Percentiles rank a stretch among this genome's conserved stretches.
These are phyloP conservation scores for Amanita subjunquillea DNA, from an alignment of 768 basidiomycete species.

Conservation along the genomic window DNA sequence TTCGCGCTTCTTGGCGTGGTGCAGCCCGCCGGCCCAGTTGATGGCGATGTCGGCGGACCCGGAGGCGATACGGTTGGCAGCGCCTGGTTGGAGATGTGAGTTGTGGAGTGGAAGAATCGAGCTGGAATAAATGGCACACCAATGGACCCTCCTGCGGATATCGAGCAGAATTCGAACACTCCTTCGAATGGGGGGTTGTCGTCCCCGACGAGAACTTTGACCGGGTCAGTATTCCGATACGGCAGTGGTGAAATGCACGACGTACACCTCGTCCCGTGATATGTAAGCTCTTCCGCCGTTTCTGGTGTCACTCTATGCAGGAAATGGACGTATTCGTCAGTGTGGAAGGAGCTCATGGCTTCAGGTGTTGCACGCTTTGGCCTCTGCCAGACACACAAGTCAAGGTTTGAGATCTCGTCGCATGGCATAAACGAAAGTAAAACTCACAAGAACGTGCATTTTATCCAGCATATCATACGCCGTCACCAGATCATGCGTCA, in stretches of 20 bases:
- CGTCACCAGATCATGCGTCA: slow-evolving; percentile 86
- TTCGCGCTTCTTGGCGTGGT: slow-evolving; percentile 99
- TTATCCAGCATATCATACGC: slow-evolving; percentile 91
- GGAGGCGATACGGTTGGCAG: slow-evolving; percentile 67
- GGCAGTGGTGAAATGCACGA: slow-evolving; percentile 6
- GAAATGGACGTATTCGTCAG: slow-evolving; percentile 97
- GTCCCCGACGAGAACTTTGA: slow-evolving; percentile 60
- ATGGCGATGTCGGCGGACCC: slow-evolving; percentile 89
- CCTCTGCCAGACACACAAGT: slow-evolving; percentile 27
- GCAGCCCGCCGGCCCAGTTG: slow-evolving; percentile 97
- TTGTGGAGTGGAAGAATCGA: not conserved
- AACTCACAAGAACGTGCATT: slow-evolving; percentile 82
- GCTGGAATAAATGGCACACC: slow-evolving; percentile 34
- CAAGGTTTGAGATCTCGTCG: not conserved
- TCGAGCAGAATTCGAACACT: slow-evolving; percentile 92
- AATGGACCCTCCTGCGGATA: slow-evolving; percentile 93
- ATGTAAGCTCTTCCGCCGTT: slow-evolving; percentile 78
- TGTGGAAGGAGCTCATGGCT: slow-evolving; percentile 90
- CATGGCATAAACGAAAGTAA: not conserved
- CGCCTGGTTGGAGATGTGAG: slow-evolving; percentile 36
- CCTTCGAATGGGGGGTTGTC: slow-evolving; percentile 98
- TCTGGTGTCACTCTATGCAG: slow-evolving; percentile 84
- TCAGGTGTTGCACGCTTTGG: slow-evolving; percentile 62
- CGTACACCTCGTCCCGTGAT: slow-evolving; percentile 78
- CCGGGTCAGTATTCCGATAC: not conserved